A percentile compares a stretch with the other conserved stretches of the same genome.
These are phyloP conservation scores for Candida michaelii DNA, from an alignment of 805 yeast genomes.

Conservation along the genomic window DNA sequence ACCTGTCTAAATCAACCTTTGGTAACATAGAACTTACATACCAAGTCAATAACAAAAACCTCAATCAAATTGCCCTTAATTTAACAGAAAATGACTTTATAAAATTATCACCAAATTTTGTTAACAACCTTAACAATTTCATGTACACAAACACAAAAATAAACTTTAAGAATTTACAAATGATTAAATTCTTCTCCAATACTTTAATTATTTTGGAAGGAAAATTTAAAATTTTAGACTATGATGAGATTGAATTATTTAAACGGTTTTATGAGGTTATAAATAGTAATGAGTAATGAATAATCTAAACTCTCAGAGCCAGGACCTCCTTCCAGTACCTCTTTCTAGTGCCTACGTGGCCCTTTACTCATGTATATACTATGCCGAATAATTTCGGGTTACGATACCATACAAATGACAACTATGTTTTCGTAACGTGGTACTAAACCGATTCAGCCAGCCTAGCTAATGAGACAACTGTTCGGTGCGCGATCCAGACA, in stretches of 20 bases:
- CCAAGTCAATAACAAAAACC: constrained; percentile 12
- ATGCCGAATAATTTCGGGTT: too few relatives aligned
- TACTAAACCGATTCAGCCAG: background rate
- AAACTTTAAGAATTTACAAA: constrained; percentile 20
- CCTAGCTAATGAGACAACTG: background rate
- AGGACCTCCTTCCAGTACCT: background rate
- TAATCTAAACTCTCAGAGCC: too few relatives aligned
- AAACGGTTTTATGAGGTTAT: constrained; percentile 1
- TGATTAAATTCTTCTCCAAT: constrained; percentile 20
- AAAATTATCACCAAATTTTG: constrained; percentile 10
- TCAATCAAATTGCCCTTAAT: constrained; percentile 23
- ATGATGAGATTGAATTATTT: background rate
- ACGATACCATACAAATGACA: too few relatives aligned
- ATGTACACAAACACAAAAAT: constrained; percentile 21
- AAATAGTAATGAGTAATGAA: too few relatives aligned
- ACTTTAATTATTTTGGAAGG: background rate
- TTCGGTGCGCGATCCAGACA: constrained; percentile 3
- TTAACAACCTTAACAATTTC: constrained; percentile 20
- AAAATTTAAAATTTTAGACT: background rate
- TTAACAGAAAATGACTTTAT: constrained; percentile 12
- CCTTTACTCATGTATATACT: too few relatives aligned
- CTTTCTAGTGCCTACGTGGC: too few relatives aligned
- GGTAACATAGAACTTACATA: constrained; percentile 15
- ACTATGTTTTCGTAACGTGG: too few relatives aligned
- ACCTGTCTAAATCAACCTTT: background rate